Conservation (phyloP, 176 grass and related monocot species). For the Avena sativa region DNA sequence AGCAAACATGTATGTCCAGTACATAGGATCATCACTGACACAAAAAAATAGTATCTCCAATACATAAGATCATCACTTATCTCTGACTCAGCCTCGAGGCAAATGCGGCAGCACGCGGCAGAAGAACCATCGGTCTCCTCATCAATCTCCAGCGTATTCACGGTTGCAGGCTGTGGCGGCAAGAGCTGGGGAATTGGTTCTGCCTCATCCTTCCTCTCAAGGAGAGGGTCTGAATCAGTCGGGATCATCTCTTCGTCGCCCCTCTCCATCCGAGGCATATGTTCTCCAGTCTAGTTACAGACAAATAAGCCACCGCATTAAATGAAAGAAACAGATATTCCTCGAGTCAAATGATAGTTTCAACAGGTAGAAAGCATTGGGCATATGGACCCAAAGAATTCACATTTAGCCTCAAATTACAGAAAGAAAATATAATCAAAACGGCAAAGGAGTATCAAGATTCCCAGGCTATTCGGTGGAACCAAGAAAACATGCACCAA, state of each 20-base stretch:
- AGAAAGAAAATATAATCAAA: conserved; percentile 1
- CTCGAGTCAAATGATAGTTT: conserved; percentile 28
- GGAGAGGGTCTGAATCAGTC: conserved; percentile 61
- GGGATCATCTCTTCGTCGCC: conserved; percentile 35
- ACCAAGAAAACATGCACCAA: not conserved
- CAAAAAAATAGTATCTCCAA: conserved; percentile 20
- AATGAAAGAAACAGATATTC: conserved; percentile 21
- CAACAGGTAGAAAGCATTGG: conserved; percentile 2
- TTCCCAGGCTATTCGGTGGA: not conserved
- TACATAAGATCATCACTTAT: conserved; percentile 52
- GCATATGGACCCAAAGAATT: not conserved
- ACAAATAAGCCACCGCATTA: not conserved
- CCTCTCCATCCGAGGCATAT: conserved; percentile 40
- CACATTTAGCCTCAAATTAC: not conserved
- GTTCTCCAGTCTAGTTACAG: conserved; percentile 9
- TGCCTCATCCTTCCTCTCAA: conserved; percentile 38
- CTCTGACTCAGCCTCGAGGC: conserved; percentile 77
- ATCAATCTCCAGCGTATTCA: conserved; percentile 61
- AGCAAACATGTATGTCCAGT: not conserved
- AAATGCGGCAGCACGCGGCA: conserved; percentile 88
- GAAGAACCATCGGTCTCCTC: conserved; percentile 73
- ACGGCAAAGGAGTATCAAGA: not conserved
- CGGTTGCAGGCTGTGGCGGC: conserved; percentile 37
- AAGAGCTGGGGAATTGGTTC: conserved; percentile 23
- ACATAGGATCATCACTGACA: conserved; percentile 46